Evolutionary conservation across 2,329 filamentous ascomycete species (phyloP).

Genomic region (Uncinocarpus reesii): DNA sequence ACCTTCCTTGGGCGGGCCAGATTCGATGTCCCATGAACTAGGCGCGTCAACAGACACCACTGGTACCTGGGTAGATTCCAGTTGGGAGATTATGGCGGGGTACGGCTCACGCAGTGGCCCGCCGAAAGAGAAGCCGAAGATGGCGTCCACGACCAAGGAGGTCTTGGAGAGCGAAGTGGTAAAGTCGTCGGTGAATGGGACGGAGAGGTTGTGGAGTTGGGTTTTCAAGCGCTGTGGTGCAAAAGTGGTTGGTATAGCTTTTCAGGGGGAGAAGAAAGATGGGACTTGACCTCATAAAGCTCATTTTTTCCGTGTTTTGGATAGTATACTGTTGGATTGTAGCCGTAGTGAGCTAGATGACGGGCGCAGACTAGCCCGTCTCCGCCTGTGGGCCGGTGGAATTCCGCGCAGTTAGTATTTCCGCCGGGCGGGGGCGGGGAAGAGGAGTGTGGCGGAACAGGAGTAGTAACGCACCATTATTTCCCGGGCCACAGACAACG

Average conservation of each 20-base stretch:
- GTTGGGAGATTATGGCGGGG: constrained; percentile 62
- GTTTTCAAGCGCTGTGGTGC: constrained; percentile 59
- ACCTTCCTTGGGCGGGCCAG: constrained; percentile 66
- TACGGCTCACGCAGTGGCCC: constrained; percentile 92
- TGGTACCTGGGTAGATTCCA: constrained; percentile 62
- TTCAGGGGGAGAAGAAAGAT: not conserved
- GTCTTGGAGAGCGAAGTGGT: constrained; percentile 52
- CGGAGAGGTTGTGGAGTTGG: constrained; percentile 70
- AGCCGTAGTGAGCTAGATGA: constrained; percentile 85
- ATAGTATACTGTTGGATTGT: constrained; percentile 79
- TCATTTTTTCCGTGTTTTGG: constrained; percentile 87
- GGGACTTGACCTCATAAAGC: constrained; percentile 61
- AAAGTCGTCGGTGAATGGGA: constrained; percentile 81
- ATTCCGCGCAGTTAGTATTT: not conserved
- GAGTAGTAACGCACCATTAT: constrained; percentile 40
- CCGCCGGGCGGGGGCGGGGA: not conserved
- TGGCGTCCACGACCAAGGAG: constrained; percentile 80
- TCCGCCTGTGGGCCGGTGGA: constrained; percentile 50
- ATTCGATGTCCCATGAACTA: constrained; percentile 87
- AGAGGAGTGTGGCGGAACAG: not conserved
- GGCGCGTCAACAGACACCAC: constrained; percentile 87
- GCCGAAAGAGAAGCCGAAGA: constrained; percentile 92
- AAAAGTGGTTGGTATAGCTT: constrained; percentile 1
- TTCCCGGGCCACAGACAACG: constrained; percentile 79
- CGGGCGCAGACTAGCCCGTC: constrained; percentile 91